Evolutionary conservation across 202 grass and related monocot genomes (phyloP), one percentile per base, ranked within the genome.

Genomic region (Panicum hallii): DNA sequence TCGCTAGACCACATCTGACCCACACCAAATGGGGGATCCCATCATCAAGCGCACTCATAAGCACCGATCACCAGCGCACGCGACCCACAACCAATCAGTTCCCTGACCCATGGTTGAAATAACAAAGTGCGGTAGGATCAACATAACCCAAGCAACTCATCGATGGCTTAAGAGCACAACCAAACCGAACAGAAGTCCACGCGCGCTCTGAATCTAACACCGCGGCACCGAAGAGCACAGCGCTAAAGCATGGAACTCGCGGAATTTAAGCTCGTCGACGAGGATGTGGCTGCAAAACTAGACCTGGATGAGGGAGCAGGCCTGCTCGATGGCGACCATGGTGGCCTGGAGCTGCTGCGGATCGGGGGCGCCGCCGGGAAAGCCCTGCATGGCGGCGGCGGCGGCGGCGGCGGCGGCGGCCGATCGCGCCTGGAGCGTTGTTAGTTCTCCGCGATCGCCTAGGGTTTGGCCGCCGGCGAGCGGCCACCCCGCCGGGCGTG

Each of bases 271-370:
- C 80, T 77, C 63, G 60, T 49, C 65, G 26, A 20, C 67, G 13
- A 54, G 4, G 20, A 69, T 1, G 26, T 28, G 48, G 79, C 12
- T 66, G 53, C 46, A 49, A 82, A 42, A 0, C 22, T 19, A 1
- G 53, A 98, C 96, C 93, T 99, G 91, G 80, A 95, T 92, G 64
- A 89, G 86, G 53, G 93, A 95, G 85, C 93, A 95, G 40, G 91
- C 96, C 38, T 90, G 91, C 79, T 99, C 96, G 76, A 99, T 91
- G 67, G 96, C 90, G n/a, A 87, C 52, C 93, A 95, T 90, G 72
- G 96, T 92, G 77, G 96, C 88, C 83, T 91, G 93, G 49, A 99
- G 93, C 57, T 88, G 90, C 78, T 89, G 85, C 81, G 86, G 83
- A 89, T 94, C 93, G 23, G 90, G 72, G 63, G 63, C 41, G 61